Conservation (phyloP, 164 flowering plant genomes). For the Buxus sempervirens region DNA sequence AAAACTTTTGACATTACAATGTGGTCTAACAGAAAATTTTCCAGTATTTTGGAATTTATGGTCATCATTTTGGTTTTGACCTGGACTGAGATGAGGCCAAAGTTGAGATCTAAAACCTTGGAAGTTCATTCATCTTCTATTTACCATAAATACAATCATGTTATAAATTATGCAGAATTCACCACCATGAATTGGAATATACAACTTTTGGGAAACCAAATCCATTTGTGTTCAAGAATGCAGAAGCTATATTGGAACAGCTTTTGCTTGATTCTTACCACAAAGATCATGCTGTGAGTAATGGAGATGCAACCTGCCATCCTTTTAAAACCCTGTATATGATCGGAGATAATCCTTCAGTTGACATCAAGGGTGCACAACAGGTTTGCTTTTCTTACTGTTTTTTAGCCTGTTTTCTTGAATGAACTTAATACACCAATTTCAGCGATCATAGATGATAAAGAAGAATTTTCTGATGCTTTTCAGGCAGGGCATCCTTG, state of each 20-base stretch:
- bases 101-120: too few relatives aligned
- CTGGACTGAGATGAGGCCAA: too few relatives aligned
- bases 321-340: slow-evolving; percentile 69
- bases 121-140: too few relatives aligned
- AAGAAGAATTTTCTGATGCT: not conserved
- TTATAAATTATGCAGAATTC: slow-evolving; percentile 47
- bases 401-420: not conserved
- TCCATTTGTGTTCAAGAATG: slow-evolving; percentile 76
- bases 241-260: slow-evolving; percentile 53
- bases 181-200: slow-evolving; percentile 50
- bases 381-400: slow-evolving; percentile 46
- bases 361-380: slow-evolving; percentile 81
- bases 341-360: slow-evolving; percentile 91
- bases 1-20: too few relatives aligned
- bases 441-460: too few relatives aligned
- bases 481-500: slow-evolving; percentile 88
- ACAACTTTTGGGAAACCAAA: slow-evolving; percentile 79
- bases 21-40: too few relatives aligned
- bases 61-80: too few relatives aligned
- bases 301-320: slow-evolving; percentile 16
- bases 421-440: not conserved
- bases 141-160: too few relatives aligned
- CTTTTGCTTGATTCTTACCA: slow-evolving; percentile 18
- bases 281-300: not conserved
- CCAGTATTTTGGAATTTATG: too few relatives aligned